phyloP scores from a whole-genome alignment of 169 alveolate genomes.

The Plasmodium vivax region DNA sequence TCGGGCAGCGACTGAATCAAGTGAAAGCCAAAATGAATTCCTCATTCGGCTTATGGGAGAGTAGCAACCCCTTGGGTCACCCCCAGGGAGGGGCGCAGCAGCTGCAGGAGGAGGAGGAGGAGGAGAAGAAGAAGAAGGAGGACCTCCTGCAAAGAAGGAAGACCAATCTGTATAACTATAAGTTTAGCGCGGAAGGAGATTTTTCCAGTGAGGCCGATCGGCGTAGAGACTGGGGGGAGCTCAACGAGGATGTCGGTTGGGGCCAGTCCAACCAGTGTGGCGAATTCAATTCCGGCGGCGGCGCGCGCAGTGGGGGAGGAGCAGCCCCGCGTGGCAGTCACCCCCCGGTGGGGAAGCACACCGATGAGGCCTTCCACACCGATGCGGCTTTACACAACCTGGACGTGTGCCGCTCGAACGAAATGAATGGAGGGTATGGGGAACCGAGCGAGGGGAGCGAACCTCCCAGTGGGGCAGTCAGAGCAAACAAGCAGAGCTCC shows the following conservation, averaged over 20 bases:
- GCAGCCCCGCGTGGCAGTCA: no score
- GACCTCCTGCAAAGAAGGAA: background rate
- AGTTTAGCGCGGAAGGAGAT: background rate
- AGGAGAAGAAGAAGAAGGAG: no score
- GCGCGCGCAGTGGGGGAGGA: no score
- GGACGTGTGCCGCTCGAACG: no score
- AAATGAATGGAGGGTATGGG: background rate
- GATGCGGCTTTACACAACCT: no score
- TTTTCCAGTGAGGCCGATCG: background rate
- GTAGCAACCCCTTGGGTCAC: background rate
- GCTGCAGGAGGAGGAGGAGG: no score
- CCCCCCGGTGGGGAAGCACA: no score
- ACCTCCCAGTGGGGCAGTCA: background rate
- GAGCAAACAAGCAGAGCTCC: background rate
- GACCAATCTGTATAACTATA: slow-evolving; percentile 21
- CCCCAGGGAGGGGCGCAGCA: background rate
- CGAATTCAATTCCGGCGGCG: background rate
- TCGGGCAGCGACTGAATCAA: background rate
- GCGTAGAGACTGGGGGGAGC: background rate
- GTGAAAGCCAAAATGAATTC: background rate
- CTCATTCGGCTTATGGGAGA: slow-evolving; percentile 45
- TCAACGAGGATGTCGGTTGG: background rate
- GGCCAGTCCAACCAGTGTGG: background rate
- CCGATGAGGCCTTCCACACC: no score
- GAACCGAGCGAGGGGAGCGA: background rate